Evolutionary conservation across 306 rosid genomes (phyloP).

Genomic region (Begonia peltatifolia): DNA sequence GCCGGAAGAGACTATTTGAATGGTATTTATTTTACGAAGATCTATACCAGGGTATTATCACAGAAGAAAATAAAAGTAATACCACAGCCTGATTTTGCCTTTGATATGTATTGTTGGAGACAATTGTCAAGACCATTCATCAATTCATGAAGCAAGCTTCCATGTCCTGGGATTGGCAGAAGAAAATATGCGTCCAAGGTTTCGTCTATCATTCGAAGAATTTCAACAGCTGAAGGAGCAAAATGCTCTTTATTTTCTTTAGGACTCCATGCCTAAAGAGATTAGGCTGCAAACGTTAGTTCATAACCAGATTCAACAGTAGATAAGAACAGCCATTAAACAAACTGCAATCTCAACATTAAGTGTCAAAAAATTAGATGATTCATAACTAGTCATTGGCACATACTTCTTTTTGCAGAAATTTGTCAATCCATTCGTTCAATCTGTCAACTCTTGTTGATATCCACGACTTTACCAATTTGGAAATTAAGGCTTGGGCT

Average conservation of each 20-base stretch:
- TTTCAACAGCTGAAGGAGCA: constrained; percentile 76
- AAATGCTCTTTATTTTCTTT: constrained; percentile 54
- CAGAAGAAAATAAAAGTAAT: constrained; percentile 8
- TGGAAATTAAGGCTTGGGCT: constrained; percentile 59
- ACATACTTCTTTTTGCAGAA: constrained; percentile 71
- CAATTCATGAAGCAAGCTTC: constrained; percentile 58
- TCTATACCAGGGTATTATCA: no score
- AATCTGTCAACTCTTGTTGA: constrained; percentile 68
- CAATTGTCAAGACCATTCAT: constrained; percentile 69
- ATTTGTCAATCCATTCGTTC: constrained; percentile 74
- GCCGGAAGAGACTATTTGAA: neutral
- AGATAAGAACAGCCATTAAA: no score
- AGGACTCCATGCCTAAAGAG: constrained; percentile 67
- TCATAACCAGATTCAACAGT: neutral
- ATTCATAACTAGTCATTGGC: neutral
- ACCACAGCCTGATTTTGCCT: constrained; percentile 86
- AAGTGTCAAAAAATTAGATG: no score
- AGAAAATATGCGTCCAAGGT: constrained; percentile 79
- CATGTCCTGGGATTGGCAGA: constrained; percentile 61
- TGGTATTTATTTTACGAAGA: no score
- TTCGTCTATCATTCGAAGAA: constrained; percentile 63
- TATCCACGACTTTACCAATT: constrained; percentile 74
- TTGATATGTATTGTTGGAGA: constrained; percentile 56
- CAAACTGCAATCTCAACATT: no score
- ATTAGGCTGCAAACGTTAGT: constrained; percentile 1